Conservation (phyloP, 768 basidiomycete genomes). For the Podaxis pistillaris region DNA sequence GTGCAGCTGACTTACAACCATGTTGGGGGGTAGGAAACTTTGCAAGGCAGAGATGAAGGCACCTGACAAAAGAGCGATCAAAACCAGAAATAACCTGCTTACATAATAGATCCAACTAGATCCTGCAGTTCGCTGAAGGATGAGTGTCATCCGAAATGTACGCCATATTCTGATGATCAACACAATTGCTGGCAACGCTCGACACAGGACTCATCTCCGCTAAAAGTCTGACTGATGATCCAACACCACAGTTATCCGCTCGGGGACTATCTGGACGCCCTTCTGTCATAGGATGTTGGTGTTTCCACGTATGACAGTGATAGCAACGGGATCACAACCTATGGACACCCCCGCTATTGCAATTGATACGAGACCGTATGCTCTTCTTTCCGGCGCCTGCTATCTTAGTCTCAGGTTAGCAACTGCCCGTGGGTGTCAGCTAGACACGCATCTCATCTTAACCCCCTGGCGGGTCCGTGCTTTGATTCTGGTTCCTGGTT, state of each 20-base stretch:
- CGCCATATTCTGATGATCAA: slow-evolving; percentile 1
- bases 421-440: slow-evolving; percentile 3
- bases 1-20: slow-evolving; percentile 24
- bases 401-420: slow-evolving; percentile 1
- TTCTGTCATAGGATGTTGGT: slow-evolving; percentile 3
- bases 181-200: background rate
- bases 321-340: slow-evolving; percentile 2
- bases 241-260: background rate
- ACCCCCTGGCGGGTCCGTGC: slow-evolving; percentile 1
- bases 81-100: slow-evolving; percentile 7
- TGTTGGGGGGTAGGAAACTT: slow-evolving; percentile 5
- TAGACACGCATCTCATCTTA: background rate
- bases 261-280: background rate
- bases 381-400: background rate
- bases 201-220: background rate
- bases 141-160: background rate
- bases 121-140: background rate
- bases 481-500: background rate
- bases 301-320: slow-evolving; percentile 9
- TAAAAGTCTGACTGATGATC: background rate
- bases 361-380: slow-evolving; percentile 6
- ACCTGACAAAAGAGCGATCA: slow-evolving; percentile 19
- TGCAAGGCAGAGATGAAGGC: background rate
- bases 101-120: background rate
- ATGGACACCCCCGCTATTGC: too few species aligned